A percentile compares a stretch with the other conserved stretches of the same genome.
Conservation (phyloP, 768 basidiomycete species). For the Termitomyces eurrhizus region DNA sequence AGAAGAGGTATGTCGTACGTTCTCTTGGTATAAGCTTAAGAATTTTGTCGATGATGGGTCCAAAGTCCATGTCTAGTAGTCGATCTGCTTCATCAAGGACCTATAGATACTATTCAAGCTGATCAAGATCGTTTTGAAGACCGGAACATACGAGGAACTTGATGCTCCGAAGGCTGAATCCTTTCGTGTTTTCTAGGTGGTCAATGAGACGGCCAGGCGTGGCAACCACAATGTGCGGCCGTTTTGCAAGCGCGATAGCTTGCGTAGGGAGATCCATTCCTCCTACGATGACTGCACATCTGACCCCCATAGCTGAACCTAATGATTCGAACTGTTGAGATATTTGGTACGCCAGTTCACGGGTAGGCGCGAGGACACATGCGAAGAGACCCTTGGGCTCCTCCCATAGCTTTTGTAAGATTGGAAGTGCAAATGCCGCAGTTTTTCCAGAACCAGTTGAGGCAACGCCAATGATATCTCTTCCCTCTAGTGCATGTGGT, state of each 20-base stretch:
- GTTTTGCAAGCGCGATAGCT: conserved; percentile 87
- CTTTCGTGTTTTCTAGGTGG: conserved; percentile 96
- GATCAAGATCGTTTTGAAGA: neutral
- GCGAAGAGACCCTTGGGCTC: conserved; percentile 93
- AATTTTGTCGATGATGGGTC: conserved; percentile 87
- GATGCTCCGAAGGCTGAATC: conserved; percentile 80
- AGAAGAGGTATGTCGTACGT: conserved; percentile 93
- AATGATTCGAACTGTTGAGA: conserved; percentile 91
- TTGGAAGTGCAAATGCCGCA: conserved; percentile 93
- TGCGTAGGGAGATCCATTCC: conserved; percentile 92
- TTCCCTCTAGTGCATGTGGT: conserved; percentile 84
- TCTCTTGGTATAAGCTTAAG: conserved; percentile 93
- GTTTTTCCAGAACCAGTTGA: conserved; percentile 98
- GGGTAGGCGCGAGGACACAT: conserved; percentile 93
- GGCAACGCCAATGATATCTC: conserved; percentile 98
- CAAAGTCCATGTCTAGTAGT: conserved; percentile 94
- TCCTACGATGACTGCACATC: conserved; percentile 88
- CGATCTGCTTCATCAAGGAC: conserved; percentile 98
- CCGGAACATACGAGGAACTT: conserved; percentile 75
- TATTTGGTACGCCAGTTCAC: conserved; percentile 97
- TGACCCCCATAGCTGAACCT: conserved; percentile 59
- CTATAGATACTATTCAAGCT: conserved; percentile 33
- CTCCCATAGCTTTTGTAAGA: conserved; percentile 95
- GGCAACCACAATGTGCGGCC: conserved; percentile 92
- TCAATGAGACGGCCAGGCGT: conserved; percentile 92